Base-by-base conservation (phyloP, 306 rosid species). In the Aeschynomene evenia region DNA sequence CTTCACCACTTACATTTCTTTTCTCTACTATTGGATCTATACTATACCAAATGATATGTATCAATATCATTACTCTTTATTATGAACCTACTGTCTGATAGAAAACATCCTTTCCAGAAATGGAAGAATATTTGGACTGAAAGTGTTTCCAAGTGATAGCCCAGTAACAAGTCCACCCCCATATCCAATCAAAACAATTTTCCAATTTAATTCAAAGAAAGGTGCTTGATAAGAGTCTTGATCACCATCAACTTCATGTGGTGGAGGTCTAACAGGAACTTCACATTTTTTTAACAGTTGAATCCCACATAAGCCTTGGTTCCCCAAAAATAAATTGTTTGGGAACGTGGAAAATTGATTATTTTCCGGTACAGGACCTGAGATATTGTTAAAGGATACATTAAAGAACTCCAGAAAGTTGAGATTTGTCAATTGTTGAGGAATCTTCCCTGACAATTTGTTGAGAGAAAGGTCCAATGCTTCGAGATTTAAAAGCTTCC, bases 401-500 rank as follows among this genome's bases (percentile, higher is more conserved):
- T 36, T 46, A 2, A 68, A 26, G 79, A 43, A 61, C 6, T 29
- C 74, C 22, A 74, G 22, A 58, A 68, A 79, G 4, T 49, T 68
- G 55, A 79, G 72, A 53, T 73, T 1, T 34, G 43, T 4, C 4
- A 78, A 22, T 39, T 74, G 57, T 34, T 46, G 74, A 0, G 73
- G 80, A 26, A 74, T 63, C 6, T 26, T 68, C 19, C 80, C 77
- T 9, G 70, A 69, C 1, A 74, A 23, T 29, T 3, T 48, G n/a
- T 70, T 74, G 16, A 69, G 18, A 19, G 80, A 74, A 63, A 75
- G 77, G 31, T 80, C 78, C 22, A 70, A 19, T 16, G 67, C 45
- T 71, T 75, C 67, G 51, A 80, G 81, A 1, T 37, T 53, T 14
- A 65, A 48, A 54, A 80, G 58, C 52, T 75, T 70, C 51, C 74